These are phyloP conservation scores for Conidiobolus incongruus DNA, from an alignment of 371 early-diverging fungal species.

Conservation along the genomic window DNA sequence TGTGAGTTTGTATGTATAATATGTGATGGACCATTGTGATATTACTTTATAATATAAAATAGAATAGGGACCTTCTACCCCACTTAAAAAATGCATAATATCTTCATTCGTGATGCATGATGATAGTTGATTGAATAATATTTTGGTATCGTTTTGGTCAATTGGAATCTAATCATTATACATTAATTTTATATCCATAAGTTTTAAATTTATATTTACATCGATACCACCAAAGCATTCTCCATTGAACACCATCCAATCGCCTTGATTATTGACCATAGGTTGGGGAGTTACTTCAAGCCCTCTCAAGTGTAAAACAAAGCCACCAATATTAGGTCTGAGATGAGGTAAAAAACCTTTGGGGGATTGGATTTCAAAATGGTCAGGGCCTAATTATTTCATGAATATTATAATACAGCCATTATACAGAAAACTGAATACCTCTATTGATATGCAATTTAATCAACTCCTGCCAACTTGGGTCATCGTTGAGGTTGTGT, in stretches of 20 bases:
- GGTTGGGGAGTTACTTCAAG: conserved; percentile 39
- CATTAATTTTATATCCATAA: not conserved
- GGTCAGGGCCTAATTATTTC: no score
- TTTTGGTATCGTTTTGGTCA: conserved; percentile 25
- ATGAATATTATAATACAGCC: no score
- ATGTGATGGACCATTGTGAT: not conserved
- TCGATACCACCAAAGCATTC: conserved; percentile 53
- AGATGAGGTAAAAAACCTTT: no score
- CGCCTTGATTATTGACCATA: conserved; percentile 15
- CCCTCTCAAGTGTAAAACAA: conserved; percentile 67
- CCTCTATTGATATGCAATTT: no score
- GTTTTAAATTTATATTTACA: conserved; percentile 8
- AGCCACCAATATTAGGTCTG: conserved; percentile 18
- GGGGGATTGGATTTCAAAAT: no score
- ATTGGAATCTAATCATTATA: conserved; percentile 8
- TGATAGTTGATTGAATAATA: conserved; percentile 19
- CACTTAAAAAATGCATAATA: conserved; percentile 18
- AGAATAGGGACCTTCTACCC: conserved; percentile 54
- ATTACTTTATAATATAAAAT: conserved; percentile 37
- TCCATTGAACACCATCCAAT: conserved; percentile 60
- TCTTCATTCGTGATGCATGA: conserved; percentile 3
- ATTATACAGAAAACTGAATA: no score
- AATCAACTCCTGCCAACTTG: no score
- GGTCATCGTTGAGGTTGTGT: no score
- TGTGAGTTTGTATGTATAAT: not conserved